phyloP scores from a whole-genome alignment of 2,329 filamentous ascomycete species.

The Byssochlamys sp. region DNA sequence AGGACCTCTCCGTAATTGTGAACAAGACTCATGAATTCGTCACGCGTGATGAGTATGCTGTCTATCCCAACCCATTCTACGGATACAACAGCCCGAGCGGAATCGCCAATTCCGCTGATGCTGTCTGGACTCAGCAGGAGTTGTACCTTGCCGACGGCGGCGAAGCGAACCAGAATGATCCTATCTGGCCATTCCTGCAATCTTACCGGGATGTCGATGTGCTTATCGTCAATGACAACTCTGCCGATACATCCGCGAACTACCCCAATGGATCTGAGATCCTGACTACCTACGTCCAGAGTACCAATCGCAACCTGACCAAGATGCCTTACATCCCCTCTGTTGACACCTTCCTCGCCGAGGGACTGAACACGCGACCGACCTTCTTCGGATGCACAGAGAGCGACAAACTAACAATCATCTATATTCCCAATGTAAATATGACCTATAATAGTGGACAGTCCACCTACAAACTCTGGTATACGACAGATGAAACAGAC shows the following conservation, averaged over 20 bases:
- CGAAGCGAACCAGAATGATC: constrained; percentile 66
- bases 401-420: constrained; percentile 53
- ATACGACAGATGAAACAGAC: constrained; percentile 3
- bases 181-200: constrained; percentile 64
- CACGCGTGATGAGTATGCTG: constrained; percentile 35
- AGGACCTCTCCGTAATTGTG: background rate
- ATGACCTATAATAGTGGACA: constrained; percentile 3
- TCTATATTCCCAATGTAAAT: constrained; percentile 67
- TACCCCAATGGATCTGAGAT: constrained; percentile 70
- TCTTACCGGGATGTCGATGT: constrained; percentile 60
- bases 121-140: constrained; percentile 40
- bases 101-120: constrained; percentile 33
- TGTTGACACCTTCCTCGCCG: constrained; percentile 63
- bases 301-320: constrained; percentile 50
- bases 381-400: constrained; percentile 70
- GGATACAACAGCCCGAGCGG: constrained; percentile 37
- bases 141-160: constrained; percentile 68
- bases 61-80: constrained; percentile 55
- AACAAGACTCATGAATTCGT: constrained; percentile 8
- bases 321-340: constrained; percentile 62
- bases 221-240: constrained; percentile 67
- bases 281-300: constrained; percentile 61
- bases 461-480: constrained; percentile 6
- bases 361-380: constrained; percentile 60
- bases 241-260: constrained; percentile 54